Evolutionary conservation across 352 stramenopile genomes (phyloP), one percentile per base, ranked within the genome.

Genomic region (Phytophthora sojae): DNA sequence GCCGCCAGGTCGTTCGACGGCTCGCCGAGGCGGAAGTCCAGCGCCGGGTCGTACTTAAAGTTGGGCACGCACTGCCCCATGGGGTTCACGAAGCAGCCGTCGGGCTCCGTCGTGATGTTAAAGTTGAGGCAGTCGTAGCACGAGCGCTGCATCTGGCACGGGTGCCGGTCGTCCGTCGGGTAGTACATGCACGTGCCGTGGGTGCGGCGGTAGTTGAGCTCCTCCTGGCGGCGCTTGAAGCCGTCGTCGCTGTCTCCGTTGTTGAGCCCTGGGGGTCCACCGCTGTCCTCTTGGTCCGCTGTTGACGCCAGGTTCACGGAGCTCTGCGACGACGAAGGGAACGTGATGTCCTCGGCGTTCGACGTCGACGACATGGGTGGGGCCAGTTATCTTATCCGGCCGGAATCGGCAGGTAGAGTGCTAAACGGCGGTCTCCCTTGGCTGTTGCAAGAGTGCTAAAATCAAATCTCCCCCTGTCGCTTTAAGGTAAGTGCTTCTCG

Each of bases 111-210:
- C 11, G 63, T 62, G 42, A 87, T 69, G 42, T 76, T 71, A 61
- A 81, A 85, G 44, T 87, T 87, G 15, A 87, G 72, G 54, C 80
- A 87, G 56, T 87, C 80, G 64, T 77, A 87, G 69, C 80, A 87
- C 42, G 67, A 79, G 5, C 80, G 77, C 57, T 77, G 80, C 3
- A 81, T 63, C 29, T 80, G 67, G 47, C 79, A 86, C 49, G 67
- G 59, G 30, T 81, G 81, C 42, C 55, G 62, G 37, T 81, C 67
- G 58, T 74, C 60, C 17, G 66, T 75, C 44, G 79, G 77, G 68
- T 86, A 86, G 51, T 61, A 85, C 58, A 57, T 62, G 51, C 79
- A 86, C 4, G 66, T 66, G 50, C 76, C 79, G 39, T 81, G 79
- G 0, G 79, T 79, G 35, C 73, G 76, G 30, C 64, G 64, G 64